Evolutionary conservation across 139 green algal genomes (phyloP), one percentile per base, ranked within the genome.

Genomic region (Yamagishiella unicocca): DNA sequence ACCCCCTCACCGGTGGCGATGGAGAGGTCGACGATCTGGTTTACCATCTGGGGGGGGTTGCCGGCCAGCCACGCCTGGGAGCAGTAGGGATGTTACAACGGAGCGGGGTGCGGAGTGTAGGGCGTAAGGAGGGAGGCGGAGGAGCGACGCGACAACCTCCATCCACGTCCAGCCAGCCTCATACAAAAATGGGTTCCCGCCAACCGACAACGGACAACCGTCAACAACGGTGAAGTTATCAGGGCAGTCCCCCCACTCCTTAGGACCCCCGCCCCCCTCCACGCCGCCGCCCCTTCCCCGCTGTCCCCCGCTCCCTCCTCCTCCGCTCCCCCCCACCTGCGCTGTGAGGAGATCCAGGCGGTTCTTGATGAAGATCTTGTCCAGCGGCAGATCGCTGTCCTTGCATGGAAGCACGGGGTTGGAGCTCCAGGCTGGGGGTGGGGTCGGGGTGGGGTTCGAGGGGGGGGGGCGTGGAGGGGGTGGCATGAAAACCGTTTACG

Each of bases 301-400:
- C 50, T 17, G 14, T 17, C 50, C 17, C 50, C 50, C 50, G 50
- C 12, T 12, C 50, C 50, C 50, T 58, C 17, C 17, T 58, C 17
- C 50, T 17, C 50, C 12, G 50, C 81, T 67, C 86, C 83, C 53
- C 61, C 37, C 67, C 94, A 77, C 91, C n/a, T 89, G 38, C 6
- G 90, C 88, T 2, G 87, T 93, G 54, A 95, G 71, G 37, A 93
- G 73, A 82, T 96, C 93, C 83, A 96, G 84, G 37, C 88, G 90
- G 73, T 89, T 84, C 90, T 95, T 95, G 14, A 92, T 84, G 83
- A 96, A 96, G 2, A 96, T 62, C 79, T 93, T 95, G 68, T 95
- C 83, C 84, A 96, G 81, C 2, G 93, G 93, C 29, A 95, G 90
- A 21, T 58, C 53, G 46, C 72, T 50, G 22, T 91, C 75, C 67